Base-by-base conservation (phyloP, 208 protist species). In the Trichomonas tenax region DNA sequence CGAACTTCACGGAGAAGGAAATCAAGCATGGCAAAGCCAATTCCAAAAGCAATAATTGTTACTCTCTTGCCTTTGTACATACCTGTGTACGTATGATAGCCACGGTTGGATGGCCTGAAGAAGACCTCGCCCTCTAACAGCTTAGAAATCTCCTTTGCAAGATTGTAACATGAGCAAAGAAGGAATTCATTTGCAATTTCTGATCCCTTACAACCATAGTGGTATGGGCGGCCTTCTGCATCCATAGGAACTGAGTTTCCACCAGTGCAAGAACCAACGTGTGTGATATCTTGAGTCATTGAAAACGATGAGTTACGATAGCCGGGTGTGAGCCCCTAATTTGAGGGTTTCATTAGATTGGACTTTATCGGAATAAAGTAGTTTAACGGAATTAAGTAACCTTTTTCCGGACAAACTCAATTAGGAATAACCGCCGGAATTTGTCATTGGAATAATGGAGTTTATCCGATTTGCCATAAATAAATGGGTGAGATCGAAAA, bases 21-120 rank as follows among this genome's bases (percentile, higher is more conserved):
- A 51, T 93, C 86, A 40, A 93, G 15, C 86, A 93, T 93, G 0
- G 86, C 86, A 51, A 93, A 93, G 26, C 86, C 86, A 38, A 93
- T 93, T 2, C 86, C 86, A 15, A 93, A 93, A 48, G 26, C 86
- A 17, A 93, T 41, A 38, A 93, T 44, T 34, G 86, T 49, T 0
- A 93, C n/a, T 48, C 86, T 48, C 44, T 93, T 93, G 11, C 86
- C 86, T 36, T 93, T 93, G 31, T 48, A 51, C 6, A 51, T 17
- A 15, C 86, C 86, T 34, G 86, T 93, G 31, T 93, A 93, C 4
- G 86, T 93, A 15, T 40, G 40, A 51, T 93, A 93, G 17, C 86
- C 86, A 51, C 86, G 86, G 31, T 93, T 93, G 0, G 86, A 93
- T 51, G 40, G 15, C 17, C 44, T 48, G n/a, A 93, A 93, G 17